phyloP scores from a whole-genome alignment of 192 early-diverging fungal species.

The Backusella tarrabulga region DNA sequence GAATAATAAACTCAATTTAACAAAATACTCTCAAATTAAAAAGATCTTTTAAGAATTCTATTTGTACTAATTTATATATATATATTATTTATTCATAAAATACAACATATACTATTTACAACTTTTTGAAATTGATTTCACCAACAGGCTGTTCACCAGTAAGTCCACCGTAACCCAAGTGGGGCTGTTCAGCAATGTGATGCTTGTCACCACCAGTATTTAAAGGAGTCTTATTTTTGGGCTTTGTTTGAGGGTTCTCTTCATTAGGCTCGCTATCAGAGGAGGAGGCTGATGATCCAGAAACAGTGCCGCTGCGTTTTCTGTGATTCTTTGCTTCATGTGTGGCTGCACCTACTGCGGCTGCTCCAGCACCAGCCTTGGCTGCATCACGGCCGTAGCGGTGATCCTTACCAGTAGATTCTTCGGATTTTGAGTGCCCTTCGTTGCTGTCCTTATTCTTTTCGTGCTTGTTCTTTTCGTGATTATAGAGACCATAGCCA shows the following conservation, averaged over 20 bases:
- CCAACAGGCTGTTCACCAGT: constrained; percentile 33
- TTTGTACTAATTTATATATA: neutral
- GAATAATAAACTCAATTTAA: neutral
- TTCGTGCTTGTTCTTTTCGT: neutral
- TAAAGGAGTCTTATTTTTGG: neutral
- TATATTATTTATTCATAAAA: neutral
- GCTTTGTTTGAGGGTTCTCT: neutral
- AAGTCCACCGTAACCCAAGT: constrained; percentile 19
- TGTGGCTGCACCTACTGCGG: neutral
- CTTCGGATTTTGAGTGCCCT: neutral
- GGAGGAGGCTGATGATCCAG: neutral
- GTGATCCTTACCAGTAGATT: neutral
- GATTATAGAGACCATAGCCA: neutral
- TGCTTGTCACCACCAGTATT: constrained; percentile 23
- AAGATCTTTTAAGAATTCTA: too few species aligned
- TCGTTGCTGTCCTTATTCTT: neutral
- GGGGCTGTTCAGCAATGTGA: constrained; percentile 24
- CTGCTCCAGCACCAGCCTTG: neutral
- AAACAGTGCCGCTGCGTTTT: neutral
- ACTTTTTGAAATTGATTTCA: constrained; percentile 21
- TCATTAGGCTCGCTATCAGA: neutral
- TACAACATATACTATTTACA: constrained; percentile 16
- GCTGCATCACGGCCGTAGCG: constrained; percentile 2
- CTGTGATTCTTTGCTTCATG: neutral
- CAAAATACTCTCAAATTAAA: neutral